These are phyloP conservation scores for Calocybe indica DNA, from an alignment of 768 basidiomycete genomes.

Conservation along the genomic window DNA sequence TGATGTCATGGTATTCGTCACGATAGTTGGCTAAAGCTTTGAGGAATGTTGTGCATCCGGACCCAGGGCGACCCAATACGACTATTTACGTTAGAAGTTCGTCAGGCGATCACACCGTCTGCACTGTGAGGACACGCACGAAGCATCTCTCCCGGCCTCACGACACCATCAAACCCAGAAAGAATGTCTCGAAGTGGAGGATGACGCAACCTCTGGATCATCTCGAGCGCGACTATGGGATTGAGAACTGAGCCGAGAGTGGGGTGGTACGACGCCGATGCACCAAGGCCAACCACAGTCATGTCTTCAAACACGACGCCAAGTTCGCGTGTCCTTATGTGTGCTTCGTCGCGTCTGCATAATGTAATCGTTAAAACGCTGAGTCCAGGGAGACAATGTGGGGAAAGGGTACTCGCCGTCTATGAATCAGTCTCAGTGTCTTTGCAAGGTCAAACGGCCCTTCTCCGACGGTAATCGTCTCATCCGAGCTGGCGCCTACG, in stretches of 20 bases:
- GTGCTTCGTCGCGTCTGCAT: constrained; percentile 38
- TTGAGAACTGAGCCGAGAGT: constrained; percentile 64
- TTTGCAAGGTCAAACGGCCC: constrained; percentile 31
- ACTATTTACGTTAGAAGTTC: constrained; percentile 32
- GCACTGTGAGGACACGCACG: constrained; percentile 36
- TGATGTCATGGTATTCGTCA: constrained; percentile 57
- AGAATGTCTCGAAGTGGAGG: constrained; percentile 63
- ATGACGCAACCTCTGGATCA: constrained; percentile 42
- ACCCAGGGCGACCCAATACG: constrained; percentile 80
- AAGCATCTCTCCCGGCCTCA: constrained; percentile 73
- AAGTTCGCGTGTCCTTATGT: constrained; percentile 47
- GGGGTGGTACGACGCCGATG: constrained; percentile 45
- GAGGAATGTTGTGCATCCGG: constrained; percentile 81
- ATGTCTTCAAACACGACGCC: constrained; percentile 59
- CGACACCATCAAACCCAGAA: constrained; percentile 54
- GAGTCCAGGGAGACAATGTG: background rate
- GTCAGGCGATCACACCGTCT: too few species aligned
- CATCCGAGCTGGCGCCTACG: constrained; percentile 12
- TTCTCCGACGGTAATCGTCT: constrained; percentile 17
- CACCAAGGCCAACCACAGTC: constrained; percentile 53
- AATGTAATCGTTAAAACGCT: constrained; percentile 7
- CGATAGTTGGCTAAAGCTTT: constrained; percentile 77
- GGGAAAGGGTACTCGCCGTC: constrained; percentile 23
- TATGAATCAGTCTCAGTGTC: constrained; percentile 20
- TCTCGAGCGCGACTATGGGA: constrained; percentile 36